Percentiles rank a stretch among this genome's conserved stretches.
Conservation (phyloP, 805 yeast species). For the Kodamaea sagamina region DNA sequence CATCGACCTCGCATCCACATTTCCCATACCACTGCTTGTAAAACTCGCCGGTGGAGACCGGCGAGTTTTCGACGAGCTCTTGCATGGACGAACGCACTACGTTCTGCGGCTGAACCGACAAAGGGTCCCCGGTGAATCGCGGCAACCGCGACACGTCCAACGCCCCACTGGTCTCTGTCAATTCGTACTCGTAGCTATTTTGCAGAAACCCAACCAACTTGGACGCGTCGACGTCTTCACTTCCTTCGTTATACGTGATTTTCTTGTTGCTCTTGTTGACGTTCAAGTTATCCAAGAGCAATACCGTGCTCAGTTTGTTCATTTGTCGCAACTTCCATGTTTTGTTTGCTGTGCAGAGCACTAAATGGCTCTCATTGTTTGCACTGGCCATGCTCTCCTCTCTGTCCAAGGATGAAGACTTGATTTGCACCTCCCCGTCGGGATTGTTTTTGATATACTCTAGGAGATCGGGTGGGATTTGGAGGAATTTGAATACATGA, state of each 20-base stretch:
- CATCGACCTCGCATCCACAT: conserved; percentile 59
- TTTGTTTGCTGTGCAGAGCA: conserved; percentile 55
- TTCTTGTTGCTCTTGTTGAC: conserved; percentile 6
- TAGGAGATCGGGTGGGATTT: conserved; percentile 52
- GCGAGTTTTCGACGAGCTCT: conserved; percentile 44
- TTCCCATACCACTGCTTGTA: conserved; percentile 48
- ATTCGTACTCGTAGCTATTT: conserved; percentile 39
- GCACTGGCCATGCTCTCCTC: conserved; percentile 10
- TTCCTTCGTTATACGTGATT: conserved; percentile 3
- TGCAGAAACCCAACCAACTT: conserved; percentile 33
- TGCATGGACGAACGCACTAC: conserved; percentile 21
- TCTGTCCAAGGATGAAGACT: conserved; percentile 29
- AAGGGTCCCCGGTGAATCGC: conserved; percentile 18
- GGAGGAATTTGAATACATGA: conserved; percentile 50
- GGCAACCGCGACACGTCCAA: conserved; percentile 36
- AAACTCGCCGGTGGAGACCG: conserved; percentile 60
- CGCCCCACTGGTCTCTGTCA: conserved; percentile 24
- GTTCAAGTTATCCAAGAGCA: conserved; percentile 43
- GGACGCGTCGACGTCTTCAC: conserved; percentile 1
- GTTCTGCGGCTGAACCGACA: background rate
- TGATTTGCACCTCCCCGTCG: conserved; percentile 34
- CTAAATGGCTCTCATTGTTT: conserved; percentile 42
- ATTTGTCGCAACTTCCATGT: conserved; percentile 74
- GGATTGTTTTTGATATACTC: conserved; percentile 29
- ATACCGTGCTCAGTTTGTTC: conserved; percentile 85